A percentile compares a stretch with the other conserved stretches of the same genome.
Evolutionary conservation across 345 rosid genomes (phyloP).

Genomic region (Salix koriyanagi): DNA sequence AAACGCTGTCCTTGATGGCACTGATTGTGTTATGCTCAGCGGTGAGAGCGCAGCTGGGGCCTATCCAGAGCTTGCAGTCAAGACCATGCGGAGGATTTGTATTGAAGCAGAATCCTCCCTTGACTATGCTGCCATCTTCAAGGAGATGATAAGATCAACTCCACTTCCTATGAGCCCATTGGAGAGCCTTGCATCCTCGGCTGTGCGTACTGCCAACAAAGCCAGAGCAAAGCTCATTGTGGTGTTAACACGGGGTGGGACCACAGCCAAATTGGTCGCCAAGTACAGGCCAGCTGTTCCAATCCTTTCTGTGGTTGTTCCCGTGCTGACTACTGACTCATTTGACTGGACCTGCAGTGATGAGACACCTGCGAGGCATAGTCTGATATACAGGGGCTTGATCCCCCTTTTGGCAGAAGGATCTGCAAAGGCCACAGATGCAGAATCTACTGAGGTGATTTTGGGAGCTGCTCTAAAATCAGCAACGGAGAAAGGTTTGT

Average conservation of each 20-base stretch:
- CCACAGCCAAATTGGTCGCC: slow-evolving; percentile 84
- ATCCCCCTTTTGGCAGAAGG: slow-evolving; percentile 82
- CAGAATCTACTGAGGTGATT: slow-evolving; percentile 78
- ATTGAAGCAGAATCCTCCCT: slow-evolving; percentile 83
- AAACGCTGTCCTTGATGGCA: slow-evolving; percentile 86
- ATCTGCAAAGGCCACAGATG: slow-evolving; percentile 88
- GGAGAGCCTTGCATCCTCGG: slow-evolving; percentile 92
- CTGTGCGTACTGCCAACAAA: slow-evolving; percentile 86
- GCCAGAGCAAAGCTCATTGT: slow-evolving; percentile 81
- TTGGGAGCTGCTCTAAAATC: slow-evolving; percentile 68
- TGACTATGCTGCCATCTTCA: slow-evolving; percentile 69
- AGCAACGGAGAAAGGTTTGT: slow-evolving; percentile 55
- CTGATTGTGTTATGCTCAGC: slow-evolving; percentile 89
- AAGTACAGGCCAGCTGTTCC: slow-evolving; percentile 95
- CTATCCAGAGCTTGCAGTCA: slow-evolving; percentile 84
- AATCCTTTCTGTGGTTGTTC: slow-evolving; percentile 82
- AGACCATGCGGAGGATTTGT: slow-evolving; percentile 76
- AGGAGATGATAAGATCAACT: slow-evolving; percentile 80
- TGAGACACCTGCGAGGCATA: slow-evolving; percentile 87
- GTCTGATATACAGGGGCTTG: slow-evolving; percentile 81
- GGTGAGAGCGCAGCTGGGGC: slow-evolving; percentile 94
- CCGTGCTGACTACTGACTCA: slow-evolving; percentile 72
- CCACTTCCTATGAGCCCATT: slow-evolving; percentile 95
- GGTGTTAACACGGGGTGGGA: slow-evolving; percentile 83
- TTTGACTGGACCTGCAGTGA: slow-evolving; percentile 88